Evolutionary conservation across 2,329 filamentous ascomycete genomes (phyloP), one percentile per base, ranked within the genome.

Genomic region (Pseudogymnoascus sp.): DNA sequence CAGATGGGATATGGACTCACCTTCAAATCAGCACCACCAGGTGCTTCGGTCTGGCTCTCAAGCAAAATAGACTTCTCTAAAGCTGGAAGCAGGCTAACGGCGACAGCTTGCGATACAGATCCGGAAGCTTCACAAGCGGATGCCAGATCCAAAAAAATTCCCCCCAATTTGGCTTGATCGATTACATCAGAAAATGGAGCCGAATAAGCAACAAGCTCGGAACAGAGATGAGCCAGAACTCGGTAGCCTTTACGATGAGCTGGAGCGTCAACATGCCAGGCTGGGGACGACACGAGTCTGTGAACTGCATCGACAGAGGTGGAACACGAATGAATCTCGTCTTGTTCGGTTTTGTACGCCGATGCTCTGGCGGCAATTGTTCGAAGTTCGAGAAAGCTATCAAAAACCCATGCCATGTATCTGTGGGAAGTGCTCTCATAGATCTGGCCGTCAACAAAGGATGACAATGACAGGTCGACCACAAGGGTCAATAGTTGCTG

Each of bases 241-340:
- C 58, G 60, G 50, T 68, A 71, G 3, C 68, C 69, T 64, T 73
- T 73, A 7, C 68, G 68, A n/a, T 66, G 8, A n/a, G 70, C 61
- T n/a, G 63, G 58, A 14, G 64, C 62, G 4, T 66, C 62, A 11
- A 69, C n/a, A 15, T 59, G 62, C 5, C 30, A 38, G 43, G 58
- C 58, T 22, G 65, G 50, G 12, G 65, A 64, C 8, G 64, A 68
- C 6, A 72, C 9, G 15, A 73, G 62, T 15, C 50, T 38, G 12
- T 66, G 64, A 6, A 69, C 50, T n/a, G 66, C 60, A 62, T 58
- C 61, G 9, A 71, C 65, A 20, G 59, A 60, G 6, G 57, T 38
- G 25, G 60, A 60, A 7, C 59, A 61, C n/a, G 43, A 35, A 28
- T 57, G 12, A 2, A 57, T 15, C 28, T 57, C 58, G 15, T 37